phyloP scores from a whole-genome alignment of 2,329 filamentous ascomycete species.

The Penicillium sp. region DNA sequence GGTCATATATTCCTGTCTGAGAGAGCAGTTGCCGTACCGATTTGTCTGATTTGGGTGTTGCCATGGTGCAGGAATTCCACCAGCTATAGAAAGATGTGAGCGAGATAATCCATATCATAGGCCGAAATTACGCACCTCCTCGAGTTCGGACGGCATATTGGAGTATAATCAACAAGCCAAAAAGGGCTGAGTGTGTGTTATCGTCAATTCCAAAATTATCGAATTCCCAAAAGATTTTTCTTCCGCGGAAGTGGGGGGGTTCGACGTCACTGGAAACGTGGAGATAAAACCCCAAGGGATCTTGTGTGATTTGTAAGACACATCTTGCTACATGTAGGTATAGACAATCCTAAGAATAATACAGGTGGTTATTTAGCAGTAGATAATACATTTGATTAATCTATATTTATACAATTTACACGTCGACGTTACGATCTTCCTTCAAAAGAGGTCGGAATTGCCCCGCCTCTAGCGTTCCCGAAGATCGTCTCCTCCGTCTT shows the following conservation, averaged over 20 bases:
- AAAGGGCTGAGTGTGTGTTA: background rate
- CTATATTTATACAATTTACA: no score
- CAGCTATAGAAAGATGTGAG: slow-evolving; percentile 4
- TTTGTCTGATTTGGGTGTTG: slow-evolving; percentile 83
- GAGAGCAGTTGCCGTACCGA: slow-evolving; percentile 51
- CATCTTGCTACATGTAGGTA: background rate
- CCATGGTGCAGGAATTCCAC: slow-evolving; percentile 91
- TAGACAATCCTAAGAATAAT: background rate
- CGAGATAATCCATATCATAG: background rate
- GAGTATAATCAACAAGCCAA: background rate
- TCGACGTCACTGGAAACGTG: slow-evolving; percentile 14
- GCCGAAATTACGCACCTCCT: slow-evolving; percentile 58
- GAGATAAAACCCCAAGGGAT: background rate
- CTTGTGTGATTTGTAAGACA: background rate
- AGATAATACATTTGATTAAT: background rate
- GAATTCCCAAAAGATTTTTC: slow-evolving; percentile 12
- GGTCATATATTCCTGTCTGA: slow-evolving; percentile 7
- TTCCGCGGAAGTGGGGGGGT: slow-evolving; percentile 14
- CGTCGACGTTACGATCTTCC: background rate
- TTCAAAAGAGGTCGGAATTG: background rate
- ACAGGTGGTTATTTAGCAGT: background rate
- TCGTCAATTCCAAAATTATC: background rate
- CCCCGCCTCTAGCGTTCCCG: slow-evolving; percentile 3
- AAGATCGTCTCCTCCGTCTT: background rate
- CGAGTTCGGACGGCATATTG: slow-evolving; percentile 70